Evolutionary conservation across 1,284 basidiomycete genomes (phyloP).

Genomic region (Sanghuangporus baumii): DNA sequence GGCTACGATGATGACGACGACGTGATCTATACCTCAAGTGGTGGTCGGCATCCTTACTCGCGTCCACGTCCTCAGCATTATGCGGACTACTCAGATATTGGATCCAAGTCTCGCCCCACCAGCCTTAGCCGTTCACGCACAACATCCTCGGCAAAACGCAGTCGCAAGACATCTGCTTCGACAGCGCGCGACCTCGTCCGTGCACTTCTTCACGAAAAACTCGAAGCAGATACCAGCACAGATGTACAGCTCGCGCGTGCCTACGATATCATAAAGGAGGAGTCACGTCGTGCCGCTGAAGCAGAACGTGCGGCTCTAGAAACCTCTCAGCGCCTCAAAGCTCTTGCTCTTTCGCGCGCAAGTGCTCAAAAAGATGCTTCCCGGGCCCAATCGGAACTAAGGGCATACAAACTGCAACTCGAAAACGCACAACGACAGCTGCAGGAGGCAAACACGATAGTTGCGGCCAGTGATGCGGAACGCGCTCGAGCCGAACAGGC

Average conservation of each 20-base stretch:
- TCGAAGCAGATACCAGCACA: slow-evolving; percentile 2
- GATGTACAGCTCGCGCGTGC: slow-evolving; percentile 36
- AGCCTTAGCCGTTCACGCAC: not conserved
- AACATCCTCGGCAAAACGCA: slow-evolving; percentile 9
- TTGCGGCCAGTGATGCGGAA: slow-evolving; percentile 31
- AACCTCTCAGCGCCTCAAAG: slow-evolving; percentile 42
- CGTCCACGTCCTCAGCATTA: not conserved
- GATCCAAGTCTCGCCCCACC: not conserved
- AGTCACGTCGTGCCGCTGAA: slow-evolving; percentile 45
- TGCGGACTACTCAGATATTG: not conserved
- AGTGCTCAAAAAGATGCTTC: slow-evolving; percentile 46
- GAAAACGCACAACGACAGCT: slow-evolving; percentile 61
- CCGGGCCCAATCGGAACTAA: slow-evolving; percentile 47
- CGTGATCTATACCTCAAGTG: not conserved
- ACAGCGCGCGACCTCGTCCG: slow-evolving; percentile 12
- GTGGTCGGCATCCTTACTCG: not conserved
- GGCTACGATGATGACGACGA: not conserved
- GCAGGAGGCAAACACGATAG: slow-evolving; percentile 36
- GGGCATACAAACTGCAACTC: slow-evolving; percentile 57
- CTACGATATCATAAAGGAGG: slow-evolving; percentile 46
- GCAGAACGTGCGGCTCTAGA: slow-evolving; percentile 47
- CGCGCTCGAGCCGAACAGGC: slow-evolving; percentile 46
- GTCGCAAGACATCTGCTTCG: slow-evolving; percentile 13
- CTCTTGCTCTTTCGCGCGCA: slow-evolving; percentile 46
- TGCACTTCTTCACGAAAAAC: slow-evolving; percentile 11